These are phyloP conservation scores for Termitomyces sp. DNA, from an alignment of 1,284 basidiomycete genomes.

Conservation along the genomic window DNA sequence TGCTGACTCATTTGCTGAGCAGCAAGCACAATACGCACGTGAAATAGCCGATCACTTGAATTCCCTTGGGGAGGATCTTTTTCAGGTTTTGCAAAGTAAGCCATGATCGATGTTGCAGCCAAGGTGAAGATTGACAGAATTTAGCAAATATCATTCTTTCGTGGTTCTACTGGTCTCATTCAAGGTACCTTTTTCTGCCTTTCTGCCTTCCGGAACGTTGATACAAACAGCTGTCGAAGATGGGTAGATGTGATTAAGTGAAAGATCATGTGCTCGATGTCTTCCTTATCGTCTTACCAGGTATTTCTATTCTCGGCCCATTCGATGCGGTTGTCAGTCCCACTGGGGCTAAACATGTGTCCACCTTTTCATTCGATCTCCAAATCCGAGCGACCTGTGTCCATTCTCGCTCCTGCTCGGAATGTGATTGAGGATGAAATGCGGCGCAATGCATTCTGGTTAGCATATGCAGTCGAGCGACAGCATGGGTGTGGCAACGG, in stretches of 20 bases:
- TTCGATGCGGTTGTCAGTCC: conserved; percentile 54
- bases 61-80: conserved; percentile 47
- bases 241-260: conserved; percentile 59
- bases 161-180: conserved; percentile 72
- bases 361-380: conserved; percentile 63
- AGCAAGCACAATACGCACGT: conserved; percentile 56
- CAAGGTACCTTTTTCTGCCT: conserved; percentile 37
- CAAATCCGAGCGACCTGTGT: conserved; percentile 45
- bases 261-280: not conserved
- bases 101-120: not conserved
- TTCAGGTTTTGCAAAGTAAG: conserved; percentile 61
- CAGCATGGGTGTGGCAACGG: conserved; percentile 63
- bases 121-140: not conserved
- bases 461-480: conserved; percentile 63
- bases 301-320: conserved; percentile 55
- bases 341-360: conserved; percentile 63
- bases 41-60: conserved; percentile 45
- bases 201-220: not conserved
- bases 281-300: conserved; percentile 28
- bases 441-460: conserved; percentile 68
- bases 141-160: conserved; percentile 57
- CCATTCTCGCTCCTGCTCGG: conserved; percentile 52
- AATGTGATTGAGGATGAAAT: conserved; percentile 65
- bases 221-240: conserved; percentile 27
- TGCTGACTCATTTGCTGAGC: conserved; percentile 61